Percentiles rank a stretch among this genome's conserved stretches.
Evolutionary conservation across 2,329 filamentous ascomycete species (phyloP).

Genomic region (Trichoderma simmonsii): DNA sequence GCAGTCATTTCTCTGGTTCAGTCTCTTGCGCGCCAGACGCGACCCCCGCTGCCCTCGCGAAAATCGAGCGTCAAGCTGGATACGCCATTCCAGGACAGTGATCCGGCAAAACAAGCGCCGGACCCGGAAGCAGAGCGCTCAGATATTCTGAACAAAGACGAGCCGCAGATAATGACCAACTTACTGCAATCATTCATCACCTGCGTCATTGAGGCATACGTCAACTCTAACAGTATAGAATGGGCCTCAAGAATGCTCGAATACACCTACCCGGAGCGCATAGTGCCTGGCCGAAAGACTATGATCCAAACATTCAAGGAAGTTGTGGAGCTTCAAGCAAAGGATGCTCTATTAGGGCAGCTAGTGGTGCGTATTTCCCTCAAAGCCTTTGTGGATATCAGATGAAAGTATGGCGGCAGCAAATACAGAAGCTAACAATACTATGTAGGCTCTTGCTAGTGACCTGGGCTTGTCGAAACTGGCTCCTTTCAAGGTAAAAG

Average conservation of each 20-base stretch:
- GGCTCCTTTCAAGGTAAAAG: slow-evolving; percentile 45
- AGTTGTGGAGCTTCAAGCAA: slow-evolving; percentile 57
- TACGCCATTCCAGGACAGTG: slow-evolving; percentile 54
- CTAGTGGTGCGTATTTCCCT: slow-evolving; percentile 52
- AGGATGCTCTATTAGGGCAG: slow-evolving; percentile 68
- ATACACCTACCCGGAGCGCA: slow-evolving; percentile 61
- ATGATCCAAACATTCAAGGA: slow-evolving; percentile 63
- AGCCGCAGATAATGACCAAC: slow-evolving; percentile 59
- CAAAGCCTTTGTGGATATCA: not conserved
- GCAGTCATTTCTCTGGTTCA: slow-evolving; percentile 69
- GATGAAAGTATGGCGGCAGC: not conserved
- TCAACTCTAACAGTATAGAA: slow-evolving; percentile 57
- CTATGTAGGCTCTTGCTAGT: slow-evolving; percentile 56
- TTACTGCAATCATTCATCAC: slow-evolving; percentile 76
- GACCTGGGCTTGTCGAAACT: slow-evolving; percentile 55
- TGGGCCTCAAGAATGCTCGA: slow-evolving; percentile 67
- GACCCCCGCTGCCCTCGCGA: slow-evolving; percentile 59
- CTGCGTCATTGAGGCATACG: slow-evolving; percentile 70
- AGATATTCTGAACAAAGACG: slow-evolving; percentile 45
- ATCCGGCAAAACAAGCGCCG: slow-evolving; percentile 54
- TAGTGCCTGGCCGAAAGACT: slow-evolving; percentile 60
- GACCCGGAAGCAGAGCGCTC: slow-evolving; percentile 54
- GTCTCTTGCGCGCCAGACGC: slow-evolving; percentile 62
- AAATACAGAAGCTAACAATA: not conserved
- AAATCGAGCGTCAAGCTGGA: slow-evolving; percentile 56